phyloP scores from a whole-genome alignment of 768 basidiomycete species.

The Agaricus blazei region DNA sequence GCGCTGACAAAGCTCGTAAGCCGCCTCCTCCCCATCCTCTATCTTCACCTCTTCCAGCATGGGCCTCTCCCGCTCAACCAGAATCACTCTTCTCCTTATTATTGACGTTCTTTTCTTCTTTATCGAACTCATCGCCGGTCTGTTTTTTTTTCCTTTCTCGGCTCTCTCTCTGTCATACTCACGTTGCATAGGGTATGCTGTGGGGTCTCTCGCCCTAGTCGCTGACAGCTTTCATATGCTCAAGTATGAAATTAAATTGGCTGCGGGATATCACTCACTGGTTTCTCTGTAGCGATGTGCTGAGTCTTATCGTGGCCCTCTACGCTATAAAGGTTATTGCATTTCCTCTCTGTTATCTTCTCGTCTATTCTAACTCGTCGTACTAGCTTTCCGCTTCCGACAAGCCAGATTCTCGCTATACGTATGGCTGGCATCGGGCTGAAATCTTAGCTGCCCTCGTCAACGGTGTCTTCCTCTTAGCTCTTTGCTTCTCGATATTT shows the following conservation, averaged over 20 bases:
- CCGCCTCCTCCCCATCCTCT: neutral
- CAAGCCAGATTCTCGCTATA: conserved; percentile 69
- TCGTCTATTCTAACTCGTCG: neutral
- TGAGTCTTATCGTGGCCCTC: conserved; percentile 91
- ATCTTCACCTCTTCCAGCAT: conserved; percentile 18
- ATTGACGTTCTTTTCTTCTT: conserved; percentile 89
- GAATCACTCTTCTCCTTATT: conserved; percentile 70
- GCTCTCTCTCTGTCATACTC: conserved; percentile 9
- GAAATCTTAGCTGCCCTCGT: conserved; percentile 93
- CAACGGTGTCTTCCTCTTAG: conserved; percentile 96
- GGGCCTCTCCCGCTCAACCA: conserved; percentile 59
- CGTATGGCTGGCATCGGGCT: conserved; percentile 99
- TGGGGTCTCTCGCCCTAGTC: conserved; percentile 90
- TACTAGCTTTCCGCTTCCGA: conserved; percentile 57
- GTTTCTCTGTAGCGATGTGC: conserved; percentile 70
- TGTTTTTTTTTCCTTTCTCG: conserved; percentile 14
- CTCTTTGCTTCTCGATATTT: conserved; percentile 93
- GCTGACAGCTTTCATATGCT: conserved; percentile 99
- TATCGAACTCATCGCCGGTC: conserved; percentile 78
- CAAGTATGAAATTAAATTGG: conserved; percentile 54
- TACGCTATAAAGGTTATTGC: conserved; percentile 55
- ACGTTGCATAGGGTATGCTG: conserved; percentile 71
- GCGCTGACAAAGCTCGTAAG: neutral
- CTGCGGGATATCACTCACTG: conserved; percentile 4
- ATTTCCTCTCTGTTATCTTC: neutral